Percentiles rank a stretch among this genome's conserved stretches.
Conservation (phyloP, 176 grass and related monocot genomes). For the Zoysia pacifica region DNA sequence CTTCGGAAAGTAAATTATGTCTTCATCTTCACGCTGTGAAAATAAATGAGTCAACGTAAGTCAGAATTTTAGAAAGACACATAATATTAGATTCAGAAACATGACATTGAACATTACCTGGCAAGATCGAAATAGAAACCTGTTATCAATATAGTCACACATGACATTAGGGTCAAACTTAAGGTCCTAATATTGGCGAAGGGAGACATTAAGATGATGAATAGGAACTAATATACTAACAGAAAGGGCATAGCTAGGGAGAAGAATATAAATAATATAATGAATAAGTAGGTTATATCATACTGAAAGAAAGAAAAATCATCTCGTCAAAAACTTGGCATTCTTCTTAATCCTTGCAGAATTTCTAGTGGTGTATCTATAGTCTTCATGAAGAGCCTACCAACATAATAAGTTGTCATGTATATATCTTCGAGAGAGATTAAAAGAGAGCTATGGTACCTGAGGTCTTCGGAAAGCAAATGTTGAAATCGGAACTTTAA, state of each 20-base stretch:
- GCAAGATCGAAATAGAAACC: constrained; percentile 71
- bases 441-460: no score
- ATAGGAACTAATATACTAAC: constrained; percentile 5
- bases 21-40: constrained; percentile 92
- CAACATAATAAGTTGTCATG: constrained; percentile 46
- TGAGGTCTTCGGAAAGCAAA: no score
- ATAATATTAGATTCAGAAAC: constrained; percentile 14
- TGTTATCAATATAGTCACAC: constrained; percentile 93
- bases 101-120: constrained; percentile 55
- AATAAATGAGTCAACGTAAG: constrained; percentile 34
- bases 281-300: not conserved
- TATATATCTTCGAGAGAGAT: no score
- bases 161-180: constrained; percentile 97
- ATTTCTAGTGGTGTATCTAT: constrained; percentile 81
- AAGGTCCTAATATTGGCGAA: constrained; percentile 74
- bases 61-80: constrained; percentile 20
- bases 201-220: constrained; percentile 34
- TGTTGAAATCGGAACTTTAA: no score
- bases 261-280: not conserved
- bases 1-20: constrained; percentile 93
- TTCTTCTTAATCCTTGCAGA: constrained; percentile 74
- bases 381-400: constrained; percentile 85
- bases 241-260: not conserved
- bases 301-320: constrained; percentile 51
- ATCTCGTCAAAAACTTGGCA: constrained; percentile 79